Evolutionary conservation across 1,139 yeast species (phyloP).

Genomic region (Geotrichum phurueaensis): DNA sequence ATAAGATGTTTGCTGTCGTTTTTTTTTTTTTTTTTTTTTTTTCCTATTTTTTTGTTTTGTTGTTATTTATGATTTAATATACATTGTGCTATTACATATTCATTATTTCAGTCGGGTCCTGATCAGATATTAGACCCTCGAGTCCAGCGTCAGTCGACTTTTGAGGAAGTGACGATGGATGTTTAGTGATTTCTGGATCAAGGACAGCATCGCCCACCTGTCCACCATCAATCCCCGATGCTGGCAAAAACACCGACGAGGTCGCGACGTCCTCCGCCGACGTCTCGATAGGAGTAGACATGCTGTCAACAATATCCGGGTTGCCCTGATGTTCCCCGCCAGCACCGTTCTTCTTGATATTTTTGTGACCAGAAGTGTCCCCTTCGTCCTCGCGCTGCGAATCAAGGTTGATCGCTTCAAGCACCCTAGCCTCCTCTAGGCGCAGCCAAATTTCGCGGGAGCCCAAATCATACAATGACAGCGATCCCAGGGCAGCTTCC

Average conservation of each 20-base stretch:
- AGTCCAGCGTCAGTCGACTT: neutral
- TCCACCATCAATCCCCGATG: neutral
- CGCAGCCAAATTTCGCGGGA: constrained; percentile 39
- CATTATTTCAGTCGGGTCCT: neutral
- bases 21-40: neutral
- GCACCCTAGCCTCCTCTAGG: constrained; percentile 30
- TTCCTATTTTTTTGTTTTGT: neutral
- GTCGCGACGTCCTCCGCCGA: neutral
- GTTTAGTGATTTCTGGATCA: constrained; percentile 9
- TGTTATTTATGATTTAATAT: neutral
- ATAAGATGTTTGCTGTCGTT: neutral
- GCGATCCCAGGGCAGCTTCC: constrained; percentile 39
- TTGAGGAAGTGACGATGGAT: constrained; percentile 1
- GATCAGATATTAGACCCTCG: neutral
- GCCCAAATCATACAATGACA: constrained; percentile 41
- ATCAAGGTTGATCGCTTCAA: constrained; percentile 14
- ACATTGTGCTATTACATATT: neutral
- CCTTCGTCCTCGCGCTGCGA: constrained; percentile 4
- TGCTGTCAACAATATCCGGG: neutral
- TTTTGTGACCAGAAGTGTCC: neutral
- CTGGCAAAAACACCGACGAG: neutral
- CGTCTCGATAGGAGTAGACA: neutral
- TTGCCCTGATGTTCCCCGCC: neutral
- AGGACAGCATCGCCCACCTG: constrained; percentile 1
- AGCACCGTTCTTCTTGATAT: neutral